Evolutionary conservation across 257 asterid species (phyloP).

Genomic region (Nemophila menziesii): DNA sequence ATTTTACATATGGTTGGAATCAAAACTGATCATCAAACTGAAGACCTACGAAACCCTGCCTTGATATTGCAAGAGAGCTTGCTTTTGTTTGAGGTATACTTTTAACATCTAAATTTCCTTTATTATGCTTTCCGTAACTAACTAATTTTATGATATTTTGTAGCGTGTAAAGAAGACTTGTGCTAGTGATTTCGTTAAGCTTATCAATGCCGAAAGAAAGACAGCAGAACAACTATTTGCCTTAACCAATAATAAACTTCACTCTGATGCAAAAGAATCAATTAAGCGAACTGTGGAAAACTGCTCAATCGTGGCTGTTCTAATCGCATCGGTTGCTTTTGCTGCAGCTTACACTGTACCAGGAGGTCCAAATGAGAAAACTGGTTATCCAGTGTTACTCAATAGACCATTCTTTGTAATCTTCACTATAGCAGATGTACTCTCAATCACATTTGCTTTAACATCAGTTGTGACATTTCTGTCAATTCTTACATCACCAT

Average conservation of each 20-base stretch:
- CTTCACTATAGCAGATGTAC: slow-evolving; percentile 13
- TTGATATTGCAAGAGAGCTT: slow-evolving; percentile 11
- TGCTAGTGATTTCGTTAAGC: background rate
- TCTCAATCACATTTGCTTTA: slow-evolving; percentile 15
- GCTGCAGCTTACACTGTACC: slow-evolving; percentile 17
- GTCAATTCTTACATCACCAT: slow-evolving; percentile 11
- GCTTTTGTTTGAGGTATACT: slow-evolving; percentile 9
- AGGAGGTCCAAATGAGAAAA: slow-evolving; percentile 13
- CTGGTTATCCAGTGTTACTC: slow-evolving; percentile 9
- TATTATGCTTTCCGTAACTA: background rate
- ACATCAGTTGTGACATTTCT: slow-evolving; percentile 10
- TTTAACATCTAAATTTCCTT: background rate
- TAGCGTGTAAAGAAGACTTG: slow-evolving; percentile 3
- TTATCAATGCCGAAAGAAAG: background rate
- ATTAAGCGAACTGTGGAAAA: slow-evolving; percentile 11
- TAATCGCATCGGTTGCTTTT: slow-evolving; percentile 17
- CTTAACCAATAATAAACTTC: background rate
- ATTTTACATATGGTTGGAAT: slow-evolving; percentile 15
- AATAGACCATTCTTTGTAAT: slow-evolving; percentile 6
- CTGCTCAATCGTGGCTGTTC: slow-evolving; percentile 13
- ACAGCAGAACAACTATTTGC: slow-evolving; percentile 6
- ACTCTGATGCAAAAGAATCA: slow-evolving; percentile 12
- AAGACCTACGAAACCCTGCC: slow-evolving; percentile 14
- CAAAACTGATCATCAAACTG: slow-evolving; percentile 1
- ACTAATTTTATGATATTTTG: background rate